Conservation (phyloP, 2,329 filamentous ascomycete genomes). For the Ophiostoma piceae region DNA sequence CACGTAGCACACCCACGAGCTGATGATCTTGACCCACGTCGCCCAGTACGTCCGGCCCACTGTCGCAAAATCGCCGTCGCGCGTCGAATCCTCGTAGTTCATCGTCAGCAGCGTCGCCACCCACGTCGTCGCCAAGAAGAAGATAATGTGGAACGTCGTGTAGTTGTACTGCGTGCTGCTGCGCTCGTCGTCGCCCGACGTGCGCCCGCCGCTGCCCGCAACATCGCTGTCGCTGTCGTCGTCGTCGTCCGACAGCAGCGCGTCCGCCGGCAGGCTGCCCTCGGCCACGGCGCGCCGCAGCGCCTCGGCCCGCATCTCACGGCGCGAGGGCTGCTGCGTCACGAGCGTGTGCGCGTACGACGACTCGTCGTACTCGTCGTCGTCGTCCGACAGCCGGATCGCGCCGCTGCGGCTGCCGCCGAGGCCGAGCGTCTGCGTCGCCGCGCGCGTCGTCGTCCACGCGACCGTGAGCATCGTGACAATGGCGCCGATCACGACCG, state of each 20-base stretch:
- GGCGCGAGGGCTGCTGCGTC: slow-evolving; percentile 75
- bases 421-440: slow-evolving; percentile 79
- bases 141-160: slow-evolving; percentile 92
- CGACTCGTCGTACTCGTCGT: slow-evolving; percentile 36
- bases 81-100: slow-evolving; percentile 61
- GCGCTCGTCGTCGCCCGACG: slow-evolving; percentile 79
- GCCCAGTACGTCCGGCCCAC: slow-evolving; percentile 95
- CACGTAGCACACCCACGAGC: slow-evolving; percentile 91
- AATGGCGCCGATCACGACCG: slow-evolving; percentile 85
- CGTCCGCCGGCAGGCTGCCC: slow-evolving; percentile 85
- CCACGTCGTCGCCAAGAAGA: slow-evolving; percentile 94
- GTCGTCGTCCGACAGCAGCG: slow-evolving; percentile 68
- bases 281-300: slow-evolving; percentile 88
- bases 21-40: slow-evolving; percentile 98
- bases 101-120: slow-evolving; percentile 81
- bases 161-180: slow-evolving; percentile 93
- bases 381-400: slow-evolving; percentile 63
- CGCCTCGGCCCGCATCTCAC: slow-evolving; percentile 89
- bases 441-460: slow-evolving; percentile 94
- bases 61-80: slow-evolving; percentile 73
- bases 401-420: slow-evolving; percentile 57
- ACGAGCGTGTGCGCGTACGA: slow-evolving; percentile 64
- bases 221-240: slow-evolving; percentile 58
- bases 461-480: slow-evolving; percentile 96
- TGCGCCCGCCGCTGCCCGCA: slow-evolving; percentile 58